phyloP scores from a whole-genome alignment of 805 yeast genomes.

The Yamadazyma philogaea region DNA sequence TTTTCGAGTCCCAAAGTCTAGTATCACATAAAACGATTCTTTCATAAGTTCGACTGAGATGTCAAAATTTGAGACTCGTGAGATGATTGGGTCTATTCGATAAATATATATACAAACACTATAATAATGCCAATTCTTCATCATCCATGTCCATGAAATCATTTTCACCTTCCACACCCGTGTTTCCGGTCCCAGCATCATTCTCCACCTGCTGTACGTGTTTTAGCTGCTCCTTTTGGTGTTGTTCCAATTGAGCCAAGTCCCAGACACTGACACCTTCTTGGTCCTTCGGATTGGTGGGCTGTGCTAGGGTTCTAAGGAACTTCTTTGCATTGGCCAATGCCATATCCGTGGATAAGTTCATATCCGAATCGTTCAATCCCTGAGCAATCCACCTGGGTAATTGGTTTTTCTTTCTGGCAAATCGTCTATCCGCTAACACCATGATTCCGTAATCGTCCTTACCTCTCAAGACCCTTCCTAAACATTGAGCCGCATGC shows the following conservation, averaged over 20 bases:
- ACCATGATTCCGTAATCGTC: constrained; percentile 99
- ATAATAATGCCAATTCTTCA: constrained; percentile 39
- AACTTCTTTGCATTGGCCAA: constrained; percentile 91
- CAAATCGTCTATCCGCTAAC: constrained; percentile 89
- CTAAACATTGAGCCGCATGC: constrained; percentile 98
- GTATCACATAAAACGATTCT: constrained; percentile 14
- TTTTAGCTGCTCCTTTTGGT: constrained; percentile 52
- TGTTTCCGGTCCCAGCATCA: constrained; percentile 2
- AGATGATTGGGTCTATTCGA: background rate
- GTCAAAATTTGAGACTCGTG: background rate
- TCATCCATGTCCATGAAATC: constrained; percentile 48
- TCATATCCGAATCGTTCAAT: constrained; percentile 83
- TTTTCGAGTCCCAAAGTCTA: constrained; percentile 16
- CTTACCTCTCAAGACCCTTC: constrained; percentile 95
- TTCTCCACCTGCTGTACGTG: constrained; percentile 14
- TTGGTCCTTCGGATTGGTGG: constrained; percentile 81
- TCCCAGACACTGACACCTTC: constrained; percentile 96
- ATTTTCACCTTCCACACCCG: constrained; percentile 20
- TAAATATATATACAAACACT: constrained; percentile 3
- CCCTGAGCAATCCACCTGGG: constrained; percentile 99
- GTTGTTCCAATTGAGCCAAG: constrained; percentile 56
- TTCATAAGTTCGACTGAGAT: background rate
- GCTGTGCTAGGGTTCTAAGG: constrained; percentile 91
- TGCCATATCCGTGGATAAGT: constrained; percentile 96
- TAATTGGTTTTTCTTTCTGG: constrained; percentile 77